These are phyloP conservation scores for Endotrypanum monterogeii DNA, from an alignment of 208 protist genomes.

Conservation along the genomic window DNA sequence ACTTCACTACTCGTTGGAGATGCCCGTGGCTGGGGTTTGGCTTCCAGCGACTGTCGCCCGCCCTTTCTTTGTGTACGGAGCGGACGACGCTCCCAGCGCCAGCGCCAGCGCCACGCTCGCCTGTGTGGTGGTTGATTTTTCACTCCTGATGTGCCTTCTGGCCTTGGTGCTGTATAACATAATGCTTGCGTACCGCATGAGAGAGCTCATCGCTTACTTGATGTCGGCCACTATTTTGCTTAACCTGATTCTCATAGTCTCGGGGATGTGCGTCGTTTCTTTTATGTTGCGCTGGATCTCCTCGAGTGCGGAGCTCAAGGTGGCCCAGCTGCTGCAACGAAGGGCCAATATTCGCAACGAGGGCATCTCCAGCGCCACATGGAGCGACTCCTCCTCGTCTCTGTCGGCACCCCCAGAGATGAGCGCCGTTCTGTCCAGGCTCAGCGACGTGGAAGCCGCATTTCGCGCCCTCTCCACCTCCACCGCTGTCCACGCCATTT, in stretches of 20 bases:
- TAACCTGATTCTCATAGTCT: background rate
- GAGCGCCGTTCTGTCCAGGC: background rate
- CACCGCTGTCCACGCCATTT: constrained; percentile 4
- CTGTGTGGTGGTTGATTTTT: background rate
- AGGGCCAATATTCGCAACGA: too few relatives aligned
- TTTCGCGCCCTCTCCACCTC: constrained; percentile 4
- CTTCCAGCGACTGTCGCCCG: constrained; percentile 9
- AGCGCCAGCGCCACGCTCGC: background rate
- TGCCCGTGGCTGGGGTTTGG: constrained; percentile 11
- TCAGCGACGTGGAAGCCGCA: background rate
- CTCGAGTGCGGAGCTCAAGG: background rate
- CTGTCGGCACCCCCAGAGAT: background rate
- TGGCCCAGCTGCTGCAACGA: too few relatives aligned
- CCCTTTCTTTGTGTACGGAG: constrained; percentile 3
- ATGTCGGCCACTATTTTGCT: background rate
- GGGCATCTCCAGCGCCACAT: too few relatives aligned
- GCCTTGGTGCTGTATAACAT: constrained; percentile 6
- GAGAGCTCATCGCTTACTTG: constrained; percentile 1
- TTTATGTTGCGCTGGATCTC: constrained; percentile 16
- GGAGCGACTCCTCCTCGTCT: too few relatives aligned
- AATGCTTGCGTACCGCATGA: constrained; percentile 16
- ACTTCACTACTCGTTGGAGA: constrained; percentile 23
- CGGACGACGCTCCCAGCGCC: background rate
- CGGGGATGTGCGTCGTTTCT: constrained; percentile 12
- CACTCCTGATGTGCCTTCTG: background rate